Percentiles rank a stretch among this genome's conserved stretches.
Conservation (phyloP, 495 filamentous ascomycete genomes). For the Penicillium maclennaniae region DNA sequence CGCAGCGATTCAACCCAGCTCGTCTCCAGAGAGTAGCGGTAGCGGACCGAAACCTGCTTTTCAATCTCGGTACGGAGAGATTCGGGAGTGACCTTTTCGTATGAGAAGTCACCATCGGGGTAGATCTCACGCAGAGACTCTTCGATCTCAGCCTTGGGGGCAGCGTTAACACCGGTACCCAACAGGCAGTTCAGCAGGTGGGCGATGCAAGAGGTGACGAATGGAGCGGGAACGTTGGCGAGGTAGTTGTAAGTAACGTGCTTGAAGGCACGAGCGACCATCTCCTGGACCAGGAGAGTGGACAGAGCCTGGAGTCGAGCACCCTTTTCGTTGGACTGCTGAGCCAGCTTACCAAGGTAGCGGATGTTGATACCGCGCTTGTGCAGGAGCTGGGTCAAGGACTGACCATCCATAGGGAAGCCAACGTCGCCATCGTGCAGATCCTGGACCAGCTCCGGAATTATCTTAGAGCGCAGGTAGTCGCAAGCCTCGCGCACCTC, state of each 20-base stretch:
- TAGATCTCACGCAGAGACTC: conserved; percentile 69
- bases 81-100: conserved; percentile 70
- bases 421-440: conserved; percentile 89
- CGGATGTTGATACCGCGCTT: conserved; percentile 96
- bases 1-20: conserved; percentile 63
- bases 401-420: conserved; percentile 97
- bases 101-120: conserved; percentile 76
- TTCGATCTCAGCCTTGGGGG: conserved; percentile 74
- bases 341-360: conserved; percentile 82
- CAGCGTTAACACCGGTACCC: conserved; percentile 69
- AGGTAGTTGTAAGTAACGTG: conserved; percentile 79
- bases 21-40: conserved; percentile 65
- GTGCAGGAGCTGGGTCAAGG: conserved; percentile 83
- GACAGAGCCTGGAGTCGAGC: conserved; percentile 72
- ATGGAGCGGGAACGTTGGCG: conserved; percentile 70
- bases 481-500: conserved; percentile 82
- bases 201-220: conserved; percentile 70
- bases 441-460: conserved; percentile 75
- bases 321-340: conserved; percentile 61
- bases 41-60: conserved; percentile 67
- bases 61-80: conserved; percentile 66
- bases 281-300: conserved; percentile 78
- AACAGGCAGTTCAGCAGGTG: conserved; percentile 95
- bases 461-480: conserved; percentile 66
- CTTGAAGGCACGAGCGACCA: conserved; percentile 92